Base-by-base conservation (phyloP, 495 filamentous ascomycete species). In the Articulospora tetracladia region DNA sequence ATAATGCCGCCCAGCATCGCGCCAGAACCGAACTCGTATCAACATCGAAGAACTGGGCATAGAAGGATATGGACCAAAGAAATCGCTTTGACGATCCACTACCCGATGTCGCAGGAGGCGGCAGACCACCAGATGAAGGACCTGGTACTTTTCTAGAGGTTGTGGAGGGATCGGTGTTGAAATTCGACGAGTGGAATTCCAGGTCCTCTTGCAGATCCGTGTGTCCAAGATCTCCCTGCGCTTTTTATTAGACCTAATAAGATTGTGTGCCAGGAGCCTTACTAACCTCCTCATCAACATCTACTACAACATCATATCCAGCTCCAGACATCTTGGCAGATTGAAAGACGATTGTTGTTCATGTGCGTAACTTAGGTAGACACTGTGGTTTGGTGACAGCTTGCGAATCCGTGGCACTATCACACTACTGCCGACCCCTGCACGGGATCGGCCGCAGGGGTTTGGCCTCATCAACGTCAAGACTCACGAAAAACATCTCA, bases 201-300 rank as follows among this genome's bases (percentile, higher is more conserved):
- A 98, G 92, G 77, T 98, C 95, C 70, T 96, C 93, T 79, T 97
- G 90, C 13, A 98, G 86, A 74, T 98, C 94, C 32, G 94, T 98
- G 76, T 97, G 91, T 67, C 94, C 94, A 61, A 98, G 87, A 77
- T 98, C 94, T 73, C 94, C 94, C 91, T 98, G 66, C 41, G 39
- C 25, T 25, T 46, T 63, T 74, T 66, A 50, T 60, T 24, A 57
- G n/a, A n/a, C 34, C 23, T 7, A 2, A 19, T 3, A 24, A 51
- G 36, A 30, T 20, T 55, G 55, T 7, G 66, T 65, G 12, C 46
- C 12, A 24, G 24, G 25, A 28, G 25, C 15, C 3, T 3, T 12
- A 39, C 32, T 24, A 74, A 91, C 92, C 79, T 98, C 93, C 64
- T 90, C 89, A 70, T 97, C 93, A 55, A 97, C 85, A 68, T 98